Percentiles rank a stretch among this genome's conserved stretches.
phyloP scores from a whole-genome alignment of 2,329 filamentous ascomycete genomes.

The Monilinia vaccinii-corymbosi region DNA sequence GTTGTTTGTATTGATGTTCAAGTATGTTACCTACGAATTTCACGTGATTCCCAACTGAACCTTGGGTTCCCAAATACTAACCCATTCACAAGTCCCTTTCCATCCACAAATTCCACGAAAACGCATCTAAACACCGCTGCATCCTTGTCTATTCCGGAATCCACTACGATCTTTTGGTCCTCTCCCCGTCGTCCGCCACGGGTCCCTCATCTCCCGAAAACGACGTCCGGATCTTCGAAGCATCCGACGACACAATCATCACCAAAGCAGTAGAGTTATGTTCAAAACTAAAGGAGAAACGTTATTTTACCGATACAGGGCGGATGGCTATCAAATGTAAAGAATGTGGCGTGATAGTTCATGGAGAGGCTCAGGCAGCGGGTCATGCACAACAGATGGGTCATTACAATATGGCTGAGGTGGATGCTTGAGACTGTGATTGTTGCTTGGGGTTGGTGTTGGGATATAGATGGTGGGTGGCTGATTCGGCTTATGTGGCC shows the following conservation, averaged over 20 bases:
- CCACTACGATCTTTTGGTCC: conserved; percentile 81
- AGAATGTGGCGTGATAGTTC: conserved; percentile 57
- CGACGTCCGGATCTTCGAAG: conserved; percentile 55
- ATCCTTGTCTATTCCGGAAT: conserved; percentile 86
- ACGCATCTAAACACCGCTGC: conserved; percentile 40
- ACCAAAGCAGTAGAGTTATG: conserved; percentile 57
- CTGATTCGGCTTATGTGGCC: not conserved
- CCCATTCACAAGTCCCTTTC: conserved; percentile 37
- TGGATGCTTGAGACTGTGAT: conserved; percentile 19
- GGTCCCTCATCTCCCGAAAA: conserved; percentile 40
- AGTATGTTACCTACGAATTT: conserved; percentile 25
- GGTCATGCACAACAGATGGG: conserved; percentile 54
- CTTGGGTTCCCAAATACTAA: conserved; percentile 29
- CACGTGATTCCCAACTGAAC: not conserved
- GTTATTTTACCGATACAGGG: conserved; percentile 86
- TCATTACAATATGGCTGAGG: conserved; percentile 49
- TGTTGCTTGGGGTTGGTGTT: not conserved
- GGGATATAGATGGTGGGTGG: not conserved
- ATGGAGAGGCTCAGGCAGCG: conserved; percentile 53
- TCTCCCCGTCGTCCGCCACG: conserved; percentile 47
- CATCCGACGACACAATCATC: conserved; percentile 56
- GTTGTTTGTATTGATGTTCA: conserved; percentile 78
- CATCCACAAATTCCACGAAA: conserved; percentile 70
- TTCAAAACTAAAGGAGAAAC: conserved; percentile 54
- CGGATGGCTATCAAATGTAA: conserved; percentile 74